A percentile compares a stretch with the other conserved stretches of the same genome.
Evolutionary conservation across 805 yeast species (phyloP).

Genomic region (Millerozyma acaciae): DNA sequence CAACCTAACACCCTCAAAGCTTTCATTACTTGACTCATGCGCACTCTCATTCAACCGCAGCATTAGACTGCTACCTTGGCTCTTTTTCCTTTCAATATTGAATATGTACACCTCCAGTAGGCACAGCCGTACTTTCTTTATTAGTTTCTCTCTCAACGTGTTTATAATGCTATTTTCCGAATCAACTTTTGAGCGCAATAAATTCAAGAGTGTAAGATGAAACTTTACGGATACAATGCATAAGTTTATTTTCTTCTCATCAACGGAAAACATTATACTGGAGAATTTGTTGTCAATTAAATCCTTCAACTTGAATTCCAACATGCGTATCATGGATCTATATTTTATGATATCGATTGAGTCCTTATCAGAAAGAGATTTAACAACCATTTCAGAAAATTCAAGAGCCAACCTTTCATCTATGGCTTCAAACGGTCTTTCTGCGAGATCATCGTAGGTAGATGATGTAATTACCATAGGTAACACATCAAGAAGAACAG

Average conservation of each 20-base stretch:
- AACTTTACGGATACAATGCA: slow-evolving; percentile 27
- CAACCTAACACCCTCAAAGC: slow-evolving; percentile 30
- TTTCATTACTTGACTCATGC: slow-evolving; percentile 13
- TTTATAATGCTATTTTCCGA: slow-evolving; percentile 2
- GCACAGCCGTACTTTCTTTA: slow-evolving; percentile 11
- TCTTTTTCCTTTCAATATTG: slow-evolving; percentile 2
- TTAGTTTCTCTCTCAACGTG: slow-evolving; percentile 7
- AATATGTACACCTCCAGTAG: slow-evolving; percentile 12
- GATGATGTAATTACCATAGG: too few species aligned
- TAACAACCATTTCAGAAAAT: slow-evolving; percentile 4
- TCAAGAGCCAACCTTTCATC: slow-evolving; percentile 8
- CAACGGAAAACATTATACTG: slow-evolving; percentile 22
- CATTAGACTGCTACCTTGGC: too few species aligned
- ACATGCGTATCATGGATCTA: too few species aligned
- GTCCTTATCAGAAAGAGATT: slow-evolving; percentile 3
- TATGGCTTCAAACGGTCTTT: slow-evolving; percentile 1
- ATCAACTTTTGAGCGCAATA: slow-evolving; percentile 8
- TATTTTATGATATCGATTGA: slow-evolving; percentile 6
- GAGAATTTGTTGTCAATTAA: slow-evolving; percentile 23
- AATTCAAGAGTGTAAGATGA: slow-evolving; percentile 22
- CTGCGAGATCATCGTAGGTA: too few species aligned
- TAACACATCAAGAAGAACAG: slow-evolving; percentile 27
- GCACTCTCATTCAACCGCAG: neutral
- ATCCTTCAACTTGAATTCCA: slow-evolving; percentile 22
- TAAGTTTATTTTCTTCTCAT: slow-evolving; percentile 28